These are phyloP conservation scores for Neoboletus brunneissimus DNA, from an alignment of 768 basidiomycete genomes.

Conservation along the genomic window DNA sequence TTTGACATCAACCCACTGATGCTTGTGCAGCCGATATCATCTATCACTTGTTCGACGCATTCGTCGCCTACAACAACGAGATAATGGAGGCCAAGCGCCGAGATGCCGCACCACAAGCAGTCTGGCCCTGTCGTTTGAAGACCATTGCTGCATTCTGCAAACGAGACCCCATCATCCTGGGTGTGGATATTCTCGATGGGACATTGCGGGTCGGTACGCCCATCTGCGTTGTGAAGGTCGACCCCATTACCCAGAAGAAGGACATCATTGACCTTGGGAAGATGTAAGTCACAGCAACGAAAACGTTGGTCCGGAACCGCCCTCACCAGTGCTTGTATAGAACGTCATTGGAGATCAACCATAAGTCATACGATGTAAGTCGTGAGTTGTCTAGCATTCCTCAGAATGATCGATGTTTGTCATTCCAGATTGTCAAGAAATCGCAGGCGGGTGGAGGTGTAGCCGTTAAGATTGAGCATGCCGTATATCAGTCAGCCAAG, in stretches of 20 bases:
- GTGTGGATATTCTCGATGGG: slow-evolving; percentile 95
- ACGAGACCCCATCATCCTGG: slow-evolving; percentile 95
- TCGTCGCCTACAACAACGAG: slow-evolving; percentile 90
- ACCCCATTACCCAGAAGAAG: slow-evolving; percentile 83
- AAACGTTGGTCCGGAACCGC: neutral
- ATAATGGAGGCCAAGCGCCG: slow-evolving; percentile 88
- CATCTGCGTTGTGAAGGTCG: slow-evolving; percentile 90
- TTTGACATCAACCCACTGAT: neutral
- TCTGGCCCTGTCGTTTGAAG: slow-evolving; percentile 95
- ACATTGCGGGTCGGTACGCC: slow-evolving; percentile 90
- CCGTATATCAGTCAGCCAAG: slow-evolving; percentile 91
- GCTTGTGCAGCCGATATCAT: slow-evolving; percentile 83
- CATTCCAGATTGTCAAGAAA: slow-evolving; percentile 78
- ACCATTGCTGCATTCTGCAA: slow-evolving; percentile 93
- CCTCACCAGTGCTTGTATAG: slow-evolving; percentile 38
- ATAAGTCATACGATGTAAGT: slow-evolving; percentile 79
- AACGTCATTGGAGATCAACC: slow-evolving; percentile 96
- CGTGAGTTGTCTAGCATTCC: neutral
- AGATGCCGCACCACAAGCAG: slow-evolving; percentile 91
- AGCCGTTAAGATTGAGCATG: slow-evolving; percentile 98
- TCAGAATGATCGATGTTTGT: neutral
- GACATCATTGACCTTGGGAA: slow-evolving; percentile 91
- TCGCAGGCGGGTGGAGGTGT: slow-evolving; percentile 94
- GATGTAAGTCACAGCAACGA: slow-evolving; percentile 56
- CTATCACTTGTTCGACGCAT: slow-evolving; percentile 96